Evolutionary conservation across 129 eudicot species (phyloP), one percentile per base, ranked within the genome.

Genomic region (Lactuca sativa): DNA sequence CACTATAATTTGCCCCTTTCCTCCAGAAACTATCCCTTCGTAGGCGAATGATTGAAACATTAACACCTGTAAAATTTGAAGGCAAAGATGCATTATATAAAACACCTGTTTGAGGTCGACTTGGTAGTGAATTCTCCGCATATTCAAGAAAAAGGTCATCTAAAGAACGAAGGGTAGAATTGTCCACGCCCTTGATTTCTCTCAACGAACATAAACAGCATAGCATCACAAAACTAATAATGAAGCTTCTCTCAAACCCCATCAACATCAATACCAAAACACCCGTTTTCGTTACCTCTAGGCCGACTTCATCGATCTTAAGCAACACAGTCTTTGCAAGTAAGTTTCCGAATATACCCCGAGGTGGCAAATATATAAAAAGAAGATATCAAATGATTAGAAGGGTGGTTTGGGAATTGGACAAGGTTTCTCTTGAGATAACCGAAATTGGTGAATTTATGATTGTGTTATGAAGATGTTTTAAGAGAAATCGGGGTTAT

Each of bases 51-150:
- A 86, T 48, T 3, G 96, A 82, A 36, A 74, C 74, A 18, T 74
- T 64, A 32, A 86, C 64, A 15, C 89, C 89, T 0, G 98, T 82
- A 13, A 75, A 77, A 78, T 92, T 86, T 6, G 73, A 44, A 17
- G 95, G 96, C 40, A 82, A 83, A 21, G 95, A 74, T 17, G 84
- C 68, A 12, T 92, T 71, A 67, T 86, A 88, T 33, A 92, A 18
- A 17, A 47, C 51, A 38, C 95, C 91, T 17, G 90, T 76, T 4
- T 34, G 70, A 55, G 84, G 74, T 40, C 13, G 82, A 48, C 14
- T 67, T 36, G 77, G 55, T 31, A 82, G 38, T 2, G 70, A 74
- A 32, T 56, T 80, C 36, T 66, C 70, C 10, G 98, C 82, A 70
- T 76, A 77, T 43, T 79, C 78, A 61, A 78, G 80, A 37, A 92